Conservation (phyloP, 148 eudicot genomes). For the Nepenthes mirabilis region DNA sequence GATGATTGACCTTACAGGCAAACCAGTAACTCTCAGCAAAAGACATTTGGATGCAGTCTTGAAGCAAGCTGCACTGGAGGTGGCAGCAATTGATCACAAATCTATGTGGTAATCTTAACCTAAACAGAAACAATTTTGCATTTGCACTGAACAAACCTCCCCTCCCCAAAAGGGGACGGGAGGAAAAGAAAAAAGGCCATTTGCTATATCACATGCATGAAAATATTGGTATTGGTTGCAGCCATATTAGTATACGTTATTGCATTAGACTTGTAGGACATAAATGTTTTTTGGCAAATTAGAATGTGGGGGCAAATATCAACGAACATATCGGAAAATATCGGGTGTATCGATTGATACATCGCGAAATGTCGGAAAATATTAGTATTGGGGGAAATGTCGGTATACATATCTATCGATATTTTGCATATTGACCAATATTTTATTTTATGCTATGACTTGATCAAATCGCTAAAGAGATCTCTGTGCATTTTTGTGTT, state of each 20-base stretch:
- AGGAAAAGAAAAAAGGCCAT: neutral
- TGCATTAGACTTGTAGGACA: no score
- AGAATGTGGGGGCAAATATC: no score
- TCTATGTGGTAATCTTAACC: conserved; percentile 23
- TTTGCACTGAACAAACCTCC: neutral
- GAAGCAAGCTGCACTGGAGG: conserved; percentile 12
- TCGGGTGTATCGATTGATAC: no score
- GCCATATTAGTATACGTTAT: no score
- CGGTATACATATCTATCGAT: neutral
- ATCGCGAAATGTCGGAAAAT: no score
- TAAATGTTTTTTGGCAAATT: no score
- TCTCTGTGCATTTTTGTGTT: neutral
- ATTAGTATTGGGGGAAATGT: no score
- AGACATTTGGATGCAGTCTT: conserved; percentile 8
- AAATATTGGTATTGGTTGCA: no score
- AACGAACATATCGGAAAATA: no score
- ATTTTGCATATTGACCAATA: neutral
- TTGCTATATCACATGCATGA: no score
- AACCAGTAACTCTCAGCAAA: conserved; percentile 8
- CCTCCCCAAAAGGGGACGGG: no score
- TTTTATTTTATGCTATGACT: neutral
- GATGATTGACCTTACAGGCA: conserved; percentile 14
- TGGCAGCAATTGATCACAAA: conserved; percentile 15
- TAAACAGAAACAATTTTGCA: neutral
- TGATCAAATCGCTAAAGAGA: neutral